Evolutionary conservation across 1,284 basidiomycete genomes (phyloP), one percentile per base, ranked within the genome.

Genomic region (Cryptococcus neoformans): DNA sequence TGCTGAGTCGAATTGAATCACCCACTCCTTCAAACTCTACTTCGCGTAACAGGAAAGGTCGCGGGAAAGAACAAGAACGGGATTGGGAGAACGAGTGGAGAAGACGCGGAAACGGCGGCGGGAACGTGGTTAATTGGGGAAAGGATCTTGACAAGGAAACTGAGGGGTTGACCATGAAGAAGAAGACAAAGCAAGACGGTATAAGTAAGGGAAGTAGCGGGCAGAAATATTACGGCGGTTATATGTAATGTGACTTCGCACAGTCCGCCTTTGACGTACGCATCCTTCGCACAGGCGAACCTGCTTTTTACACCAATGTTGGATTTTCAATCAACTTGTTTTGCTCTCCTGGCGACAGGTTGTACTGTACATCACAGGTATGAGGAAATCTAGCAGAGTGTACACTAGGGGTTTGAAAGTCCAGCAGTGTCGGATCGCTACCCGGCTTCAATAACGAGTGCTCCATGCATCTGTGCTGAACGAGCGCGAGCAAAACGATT

Each of bases 51-150:
- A 28, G 48, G 34, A 50, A n/a, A 36, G 21, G 11, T 21, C 34
- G 16, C 2, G 37, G 36, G 34, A 50, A 46, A 34, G 49, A 53
- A 9, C 45, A 55, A 8, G 66, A 60, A 5, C 55, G 49, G 38
- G 64, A 67, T 45, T 64, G 62, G 62, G 67, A 69, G 21, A 52
- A 11, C 16, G 64, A 67, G 41, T 67, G 64, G 63, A 55, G 67
- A 36, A 53, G 54, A 28, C 37, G 47, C 7, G 67, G 66, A 10
- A 52, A 51, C 17, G 61, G 61, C 9, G 67, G 67, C 34, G 67
- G 67, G 39, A 62, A 62, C 38, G 67, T 69, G 3, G 21, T 40
- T 2, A 44, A 52, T 34, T 69, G 67, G 67, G 65, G 64, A 6
- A 56, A 55, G 52, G 61, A 63, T 50, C 45, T 64, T 40, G 67